Conservation (phyloP, 352 stramenopile species). For the Pythium aquatile region DNA sequence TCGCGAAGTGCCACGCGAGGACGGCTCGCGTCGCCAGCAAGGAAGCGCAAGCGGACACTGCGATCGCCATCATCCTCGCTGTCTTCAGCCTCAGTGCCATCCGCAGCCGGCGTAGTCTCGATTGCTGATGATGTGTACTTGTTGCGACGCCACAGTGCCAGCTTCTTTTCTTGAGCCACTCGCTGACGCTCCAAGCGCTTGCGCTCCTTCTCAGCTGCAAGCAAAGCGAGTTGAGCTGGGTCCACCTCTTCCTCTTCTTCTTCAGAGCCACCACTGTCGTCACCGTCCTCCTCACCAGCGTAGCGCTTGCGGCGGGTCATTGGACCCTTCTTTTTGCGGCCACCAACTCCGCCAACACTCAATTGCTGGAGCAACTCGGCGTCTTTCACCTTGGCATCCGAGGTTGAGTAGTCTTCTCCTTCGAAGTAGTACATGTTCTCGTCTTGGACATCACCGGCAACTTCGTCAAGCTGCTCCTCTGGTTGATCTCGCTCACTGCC, state of each 20-base stretch:
- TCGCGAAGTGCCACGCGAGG: conserved; percentile 26
- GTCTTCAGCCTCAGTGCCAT: conserved; percentile 12
- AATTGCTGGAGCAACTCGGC: conserved; percentile 40
- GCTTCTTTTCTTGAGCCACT: conserved; percentile 43
- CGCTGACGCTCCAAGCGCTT: conserved; percentile 44
- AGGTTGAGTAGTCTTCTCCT: conserved; percentile 65
- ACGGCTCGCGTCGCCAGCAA: conserved; percentile 56
- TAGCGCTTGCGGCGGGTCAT: conserved; percentile 27
- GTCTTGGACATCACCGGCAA: conserved; percentile 56
- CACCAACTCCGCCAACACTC: conserved; percentile 25
- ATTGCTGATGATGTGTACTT: conserved; percentile 61
- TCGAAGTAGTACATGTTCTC: conserved; percentile 89
- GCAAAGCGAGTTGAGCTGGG: conserved; percentile 18
- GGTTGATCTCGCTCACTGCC: conserved; percentile 14
- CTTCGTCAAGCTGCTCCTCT: conserved; percentile 46
- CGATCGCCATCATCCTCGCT: conserved; percentile 11
- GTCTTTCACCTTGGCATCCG: conserved; percentile 40
- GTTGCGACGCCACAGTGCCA: conserved; percentile 55
- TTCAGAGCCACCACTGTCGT: conserved; percentile 30
- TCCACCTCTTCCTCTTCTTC: conserved; percentile 16
- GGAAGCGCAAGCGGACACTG: conserved; percentile 40
- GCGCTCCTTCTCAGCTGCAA: conserved; percentile 34
- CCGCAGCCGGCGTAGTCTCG: not conserved
- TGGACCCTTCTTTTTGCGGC: conserved; percentile 30
- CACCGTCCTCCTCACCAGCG: conserved; percentile 35